Percentiles rank a stretch among this genome's conserved stretches.
Conservation (phyloP, 352 stramenopile genomes). For the Pythium pyrilobum region DNA sequence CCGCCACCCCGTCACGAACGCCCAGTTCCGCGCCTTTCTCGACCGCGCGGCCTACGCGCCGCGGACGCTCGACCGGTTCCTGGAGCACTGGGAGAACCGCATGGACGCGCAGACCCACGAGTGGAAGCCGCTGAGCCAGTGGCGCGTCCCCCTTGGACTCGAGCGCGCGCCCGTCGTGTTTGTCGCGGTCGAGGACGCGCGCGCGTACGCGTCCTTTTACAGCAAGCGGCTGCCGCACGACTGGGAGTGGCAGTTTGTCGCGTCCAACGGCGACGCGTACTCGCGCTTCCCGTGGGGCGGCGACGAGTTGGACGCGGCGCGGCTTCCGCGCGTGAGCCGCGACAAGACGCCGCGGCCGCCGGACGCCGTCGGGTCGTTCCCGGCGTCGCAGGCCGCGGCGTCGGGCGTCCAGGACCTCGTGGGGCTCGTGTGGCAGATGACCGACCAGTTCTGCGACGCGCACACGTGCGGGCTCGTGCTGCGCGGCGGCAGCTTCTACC, state of each 20-base stretch:
- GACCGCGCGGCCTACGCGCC: slow-evolving; percentile 46
- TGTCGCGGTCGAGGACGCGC: slow-evolving; percentile 67
- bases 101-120: neutral
- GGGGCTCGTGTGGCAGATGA: slow-evolving; percentile 86
- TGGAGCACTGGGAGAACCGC: slow-evolving; percentile 68
- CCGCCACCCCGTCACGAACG: slow-evolving; percentile 73
- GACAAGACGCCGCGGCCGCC: slow-evolving; percentile 38
- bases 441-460: slow-evolving; percentile 72
- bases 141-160: slow-evolving; percentile 38
- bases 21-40: slow-evolving; percentile 57
- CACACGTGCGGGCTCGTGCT: slow-evolving; percentile 79
- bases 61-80: slow-evolving; percentile 49
- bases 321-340: slow-evolving; percentile 24
- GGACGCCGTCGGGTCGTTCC: slow-evolving; percentile 45
- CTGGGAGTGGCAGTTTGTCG: slow-evolving; percentile 87
- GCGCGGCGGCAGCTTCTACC: slow-evolving; percentile 70
- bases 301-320: slow-evolving; percentile 17
- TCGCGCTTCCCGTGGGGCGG: slow-evolving; percentile 59
- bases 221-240: slow-evolving; percentile 71
- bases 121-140: slow-evolving; percentile 25
- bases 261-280: slow-evolving; percentile 61
- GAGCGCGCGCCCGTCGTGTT: slow-evolving; percentile 70
- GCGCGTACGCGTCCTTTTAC: slow-evolving; percentile 62
- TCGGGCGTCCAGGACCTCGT: slow-evolving; percentile 73
- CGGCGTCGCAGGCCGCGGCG: slow-evolving; percentile 31